phyloP scores from a whole-genome alignment of 1,139 yeast genomes.

The Meyerozyma smithsonii region DNA sequence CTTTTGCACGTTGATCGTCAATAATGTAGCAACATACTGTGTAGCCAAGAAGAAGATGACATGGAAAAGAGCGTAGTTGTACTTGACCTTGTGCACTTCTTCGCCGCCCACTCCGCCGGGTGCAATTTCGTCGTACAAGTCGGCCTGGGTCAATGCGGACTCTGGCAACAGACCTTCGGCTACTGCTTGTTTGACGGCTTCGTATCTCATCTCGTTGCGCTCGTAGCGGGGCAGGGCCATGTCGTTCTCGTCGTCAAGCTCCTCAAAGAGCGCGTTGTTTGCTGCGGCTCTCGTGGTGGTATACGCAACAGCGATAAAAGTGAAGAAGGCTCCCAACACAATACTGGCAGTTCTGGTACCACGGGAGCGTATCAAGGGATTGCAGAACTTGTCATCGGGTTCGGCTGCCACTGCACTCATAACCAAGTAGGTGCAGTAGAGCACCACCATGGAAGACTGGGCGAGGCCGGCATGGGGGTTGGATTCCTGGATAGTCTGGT shows the following conservation, averaged over 20 bases:
- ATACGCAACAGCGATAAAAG: slow-evolving; percentile 92
- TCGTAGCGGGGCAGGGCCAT: slow-evolving; percentile 47
- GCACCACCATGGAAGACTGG: slow-evolving; percentile 92
- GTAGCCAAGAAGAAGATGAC: slow-evolving; percentile 91
- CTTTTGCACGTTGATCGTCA: slow-evolving; percentile 85
- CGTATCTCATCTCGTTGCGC: slow-evolving; percentile 74
- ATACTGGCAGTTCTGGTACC: slow-evolving; percentile 91
- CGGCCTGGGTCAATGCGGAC: slow-evolving; percentile 74
- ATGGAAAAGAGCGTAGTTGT: slow-evolving; percentile 87
- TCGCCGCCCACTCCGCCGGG: slow-evolving; percentile 46
- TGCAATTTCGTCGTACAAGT: slow-evolving; percentile 52
- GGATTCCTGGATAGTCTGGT: slow-evolving; percentile 82
- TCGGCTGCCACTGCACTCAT: slow-evolving; percentile 95
- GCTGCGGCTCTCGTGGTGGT: slow-evolving; percentile 97
- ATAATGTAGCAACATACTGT: slow-evolving; percentile 90
- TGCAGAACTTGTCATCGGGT: slow-evolving; percentile 90
- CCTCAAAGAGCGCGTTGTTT: slow-evolving; percentile 53
- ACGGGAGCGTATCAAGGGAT: slow-evolving; percentile 81
- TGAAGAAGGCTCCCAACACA: slow-evolving; percentile 86
- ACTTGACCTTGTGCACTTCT: slow-evolving; percentile 65
- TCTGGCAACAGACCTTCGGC: slow-evolving; percentile 93
- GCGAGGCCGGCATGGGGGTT: slow-evolving; percentile 97
- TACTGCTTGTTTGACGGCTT: slow-evolving; percentile 89
- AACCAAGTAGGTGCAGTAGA: slow-evolving; percentile 87
- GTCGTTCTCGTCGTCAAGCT: slow-evolving; percentile 23